These are phyloP conservation scores for Brassica carinata DNA, from an alignment of 345 rosid species.

Conservation along the genomic window DNA sequence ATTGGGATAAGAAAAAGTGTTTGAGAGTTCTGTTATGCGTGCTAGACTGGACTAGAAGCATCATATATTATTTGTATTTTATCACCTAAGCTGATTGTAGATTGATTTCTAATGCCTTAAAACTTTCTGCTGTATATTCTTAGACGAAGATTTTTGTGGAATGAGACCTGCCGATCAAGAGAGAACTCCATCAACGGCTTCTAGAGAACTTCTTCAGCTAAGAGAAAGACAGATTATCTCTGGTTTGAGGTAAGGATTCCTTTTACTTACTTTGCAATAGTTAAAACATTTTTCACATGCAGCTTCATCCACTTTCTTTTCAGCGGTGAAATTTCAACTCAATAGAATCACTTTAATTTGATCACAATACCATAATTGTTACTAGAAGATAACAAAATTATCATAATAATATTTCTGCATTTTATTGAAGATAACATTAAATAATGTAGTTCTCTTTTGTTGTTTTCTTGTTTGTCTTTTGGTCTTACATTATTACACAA, in stretches of 20 bases:
- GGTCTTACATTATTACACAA: neutral
- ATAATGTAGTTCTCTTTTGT: neutral
- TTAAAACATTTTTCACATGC: neutral
- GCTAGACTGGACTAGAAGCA: conserved; percentile 6
- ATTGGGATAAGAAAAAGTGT: conserved; percentile 8
- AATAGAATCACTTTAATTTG: neutral
- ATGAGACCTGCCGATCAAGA: conserved; percentile 78
- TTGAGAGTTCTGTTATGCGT: neutral
- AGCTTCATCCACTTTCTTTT: neutral
- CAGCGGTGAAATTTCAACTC: conserved; percentile 1
- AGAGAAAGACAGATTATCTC: conserved; percentile 91
- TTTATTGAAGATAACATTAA: neutral
- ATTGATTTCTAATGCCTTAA: conserved; percentile 30
- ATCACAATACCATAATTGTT: neutral
- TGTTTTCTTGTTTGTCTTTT: conserved; percentile 10
- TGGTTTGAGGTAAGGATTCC: conserved; percentile 71
- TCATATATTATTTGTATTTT: neutral
- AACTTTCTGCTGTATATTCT: conserved; percentile 71
- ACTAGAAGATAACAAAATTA: neutral
- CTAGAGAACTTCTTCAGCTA: conserved; percentile 84
- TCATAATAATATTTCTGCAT: neutral
- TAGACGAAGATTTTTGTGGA: conserved; percentile 92
- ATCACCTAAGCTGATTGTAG: neutral
- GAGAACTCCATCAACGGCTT: conserved; percentile 77
- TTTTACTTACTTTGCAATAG: neutral